These are phyloP conservation scores for Erigeron canadensis DNA, from an alignment of 129 eudicot species.

Conservation along the genomic window DNA sequence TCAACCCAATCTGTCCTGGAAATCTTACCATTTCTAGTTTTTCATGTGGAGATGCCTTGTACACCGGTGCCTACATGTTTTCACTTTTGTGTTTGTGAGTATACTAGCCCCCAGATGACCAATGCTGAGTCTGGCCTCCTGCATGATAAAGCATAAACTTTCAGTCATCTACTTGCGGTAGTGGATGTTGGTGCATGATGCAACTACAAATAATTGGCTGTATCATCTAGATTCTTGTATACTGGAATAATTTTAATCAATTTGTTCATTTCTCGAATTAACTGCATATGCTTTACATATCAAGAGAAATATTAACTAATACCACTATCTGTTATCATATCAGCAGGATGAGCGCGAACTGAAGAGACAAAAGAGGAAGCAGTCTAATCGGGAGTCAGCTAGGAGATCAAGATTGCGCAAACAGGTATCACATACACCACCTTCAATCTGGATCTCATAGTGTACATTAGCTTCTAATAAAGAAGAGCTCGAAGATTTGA, in stretches of 20 bases:
- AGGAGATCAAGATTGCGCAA: conserved; percentile 94
- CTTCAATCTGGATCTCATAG: conserved; percentile 7
- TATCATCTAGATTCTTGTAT: conserved; percentile 2
- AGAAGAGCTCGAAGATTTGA: not conserved
- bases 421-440: conserved; percentile 52
- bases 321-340: conserved; percentile 11
- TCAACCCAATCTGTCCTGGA: too few relatives aligned
- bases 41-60: too few relatives aligned
- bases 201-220: not conserved
- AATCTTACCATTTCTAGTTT: too few relatives aligned
- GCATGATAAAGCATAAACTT: not conserved
- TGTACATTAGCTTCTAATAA: not conserved
- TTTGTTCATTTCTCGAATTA: conserved; percentile 2
- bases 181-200: conserved; percentile 14
- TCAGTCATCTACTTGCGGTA: not conserved
- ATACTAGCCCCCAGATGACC: not conserved
- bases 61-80: too few relatives aligned
- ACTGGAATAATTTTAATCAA: not conserved
- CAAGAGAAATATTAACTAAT: conserved; percentile 8
- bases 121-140: not conserved
- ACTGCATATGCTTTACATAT: not conserved
- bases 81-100: too few relatives aligned
- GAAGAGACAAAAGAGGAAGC: conserved; percentile 91
- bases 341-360: conserved; percentile 93
- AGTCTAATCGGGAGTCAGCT: conserved; percentile 95